Evolutionary conservation across 495 filamentous ascomycete genomes (phyloP), one percentile per base, ranked within the genome.

Genomic region (Hypomontagnella monticulosa): DNA sequence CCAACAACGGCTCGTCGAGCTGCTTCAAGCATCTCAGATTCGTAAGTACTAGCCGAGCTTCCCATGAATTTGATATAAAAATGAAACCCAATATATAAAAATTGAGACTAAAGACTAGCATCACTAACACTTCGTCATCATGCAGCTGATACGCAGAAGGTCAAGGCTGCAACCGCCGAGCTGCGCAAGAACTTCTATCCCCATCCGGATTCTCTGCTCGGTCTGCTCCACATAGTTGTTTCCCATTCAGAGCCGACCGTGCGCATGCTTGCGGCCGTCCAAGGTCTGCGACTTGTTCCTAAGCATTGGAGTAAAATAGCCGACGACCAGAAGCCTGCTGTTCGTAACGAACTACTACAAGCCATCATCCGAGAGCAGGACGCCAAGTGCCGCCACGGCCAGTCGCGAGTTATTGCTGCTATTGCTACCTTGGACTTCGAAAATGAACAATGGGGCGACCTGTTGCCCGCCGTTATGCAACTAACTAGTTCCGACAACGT

Each of bases 101-200:
- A 10, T 10, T 7, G 32, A 49, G 16, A 23, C 6, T 11, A 1
- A 59, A 32, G 9, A 23, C 9, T 34, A 23, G 40, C 33, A 11
- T 36, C 50, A 42, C 47, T 61, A 36, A 56, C 38, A 20, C 30
- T 49, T 12, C 14, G 12, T 55, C 7, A 12, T 9, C 42, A 12
- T 38, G 16, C 4, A 93, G 90, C 91, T 66, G 87, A 93, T 73
- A 93, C 91, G 43, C 83, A 88, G 32, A 85, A 81, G 63, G 88
- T 99, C 72, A 97, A 97, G 83, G 85, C 89, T 52, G 93, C 93
- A 33, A 99, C 95, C n/a, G 85, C 88, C 9, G 85, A 89, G 62
- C 85, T 99, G 47, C 93, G 93, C 76, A 92, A 94, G 72, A 91
- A 91, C 70, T 97, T 90, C 83, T 98, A 95, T 78, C 87, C 87